Evolutionary conservation across 768 basidiomycete species (phyloP), one percentile per base, ranked within the genome.

Genomic region (Lactifluus pinguis): DNA sequence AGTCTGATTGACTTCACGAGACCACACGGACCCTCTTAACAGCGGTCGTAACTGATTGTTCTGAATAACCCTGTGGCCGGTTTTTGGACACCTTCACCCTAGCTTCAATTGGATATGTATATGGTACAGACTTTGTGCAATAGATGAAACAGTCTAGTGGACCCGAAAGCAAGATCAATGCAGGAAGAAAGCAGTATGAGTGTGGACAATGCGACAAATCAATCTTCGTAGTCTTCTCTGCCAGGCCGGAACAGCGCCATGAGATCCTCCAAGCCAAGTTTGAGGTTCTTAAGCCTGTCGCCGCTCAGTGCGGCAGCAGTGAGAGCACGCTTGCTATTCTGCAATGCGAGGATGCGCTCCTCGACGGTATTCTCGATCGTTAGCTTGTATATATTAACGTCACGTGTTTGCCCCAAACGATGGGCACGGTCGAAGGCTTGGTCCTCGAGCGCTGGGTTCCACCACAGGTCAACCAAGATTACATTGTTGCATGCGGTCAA

Each of bases 381-480:
- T 34, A 98, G 81, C 73, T 93, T 93, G 77, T 84, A 90, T 64
- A 93, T 95, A 68, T 87, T 83, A 44, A 97, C 95, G 62, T 87
- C 82, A 30, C 86, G 83, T 51, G 77, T 87, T 74, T 98, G 95
- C 8, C 95, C 94, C 59, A 90, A 84, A 56, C 91, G 86, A 77
- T 95, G 92, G 6, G 89, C 85, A 53, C 92, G 85, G 70, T 94
- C 94, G 68, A 94, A 95, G 0, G 94, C 94, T 75, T 98, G 95
- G 64, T 95, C 92, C 81, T 91, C 89, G 4, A 91, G 77, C 0
- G 89, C 91, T 10, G 91, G 90, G 71, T 92, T 89, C 92, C 95
- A 98, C 94, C 95, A 98, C 61, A 94, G 74, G 70, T 97, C 95
- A 58, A 92, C 82, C 3, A 98, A 79, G 66, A 98, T 88, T 42